Evolutionary conservation across 2,329 filamentous ascomycete species (phyloP).

Genomic region (Emergomyces africanus): DNA sequence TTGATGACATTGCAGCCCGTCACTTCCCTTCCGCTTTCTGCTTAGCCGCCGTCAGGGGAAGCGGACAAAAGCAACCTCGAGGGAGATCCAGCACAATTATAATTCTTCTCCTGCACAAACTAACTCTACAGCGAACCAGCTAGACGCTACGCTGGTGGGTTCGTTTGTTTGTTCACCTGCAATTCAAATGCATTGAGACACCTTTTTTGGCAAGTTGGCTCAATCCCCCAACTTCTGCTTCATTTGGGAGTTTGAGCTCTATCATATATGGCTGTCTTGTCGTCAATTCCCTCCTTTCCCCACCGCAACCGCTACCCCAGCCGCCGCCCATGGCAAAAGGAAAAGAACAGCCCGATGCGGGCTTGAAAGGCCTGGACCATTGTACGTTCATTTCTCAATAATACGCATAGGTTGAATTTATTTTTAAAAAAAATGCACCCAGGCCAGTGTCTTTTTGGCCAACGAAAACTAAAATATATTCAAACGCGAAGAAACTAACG

Average conservation of each 20-base stretch:
- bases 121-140: background rate
- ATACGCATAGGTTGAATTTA: no score
- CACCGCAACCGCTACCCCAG: conserved; percentile 10
- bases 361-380: conserved; percentile 66
- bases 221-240: background rate
- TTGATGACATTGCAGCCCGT: no score
- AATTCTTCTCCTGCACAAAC: background rate
- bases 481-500: background rate
- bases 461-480: background rate
- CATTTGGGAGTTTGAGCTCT: background rate
- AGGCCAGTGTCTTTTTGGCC: background rate
- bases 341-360: conserved; percentile 43
- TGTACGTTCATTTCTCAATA: conserved; percentile 40
- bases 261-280: conserved; percentile 7
- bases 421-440: no score
- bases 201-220: background rate
- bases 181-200: background rate
- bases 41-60: no score
- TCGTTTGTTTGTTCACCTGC: background rate
- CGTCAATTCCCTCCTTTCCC: background rate
- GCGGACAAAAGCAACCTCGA: no score
- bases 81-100: no score
- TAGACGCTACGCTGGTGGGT: background rate
- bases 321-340: conserved; percentile 24
- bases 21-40: no score